Evolutionary conservation across 805 yeast genomes (phyloP).

Genomic region (Metschnikowia rubicola): DNA sequence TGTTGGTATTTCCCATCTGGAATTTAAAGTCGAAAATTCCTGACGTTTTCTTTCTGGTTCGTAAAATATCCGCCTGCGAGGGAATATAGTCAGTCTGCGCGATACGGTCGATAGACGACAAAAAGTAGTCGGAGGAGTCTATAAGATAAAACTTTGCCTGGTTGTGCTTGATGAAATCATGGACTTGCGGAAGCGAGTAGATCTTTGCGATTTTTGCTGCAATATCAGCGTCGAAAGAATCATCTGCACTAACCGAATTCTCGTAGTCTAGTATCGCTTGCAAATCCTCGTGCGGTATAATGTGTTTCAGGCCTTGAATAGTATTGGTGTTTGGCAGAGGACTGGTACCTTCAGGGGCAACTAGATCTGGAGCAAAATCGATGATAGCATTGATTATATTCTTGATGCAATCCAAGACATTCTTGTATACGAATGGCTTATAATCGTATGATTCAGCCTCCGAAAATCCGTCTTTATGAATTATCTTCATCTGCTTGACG

Average conservation of each 20-base stretch:
- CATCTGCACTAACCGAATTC: slow-evolving; percentile 51
- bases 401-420: slow-evolving; percentile 72
- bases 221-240: slow-evolving; percentile 47
- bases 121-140: slow-evolving; percentile 81
- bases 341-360: slow-evolving; percentile 17
- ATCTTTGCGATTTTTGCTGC: slow-evolving; percentile 49
- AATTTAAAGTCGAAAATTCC: slow-evolving; percentile 85
- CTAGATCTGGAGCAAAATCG: slow-evolving; percentile 45
- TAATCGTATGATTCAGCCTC: slow-evolving; percentile 70
- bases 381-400: slow-evolving; percentile 64
- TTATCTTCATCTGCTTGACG: slow-evolving; percentile 75
- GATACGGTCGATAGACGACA: slow-evolving; percentile 63
- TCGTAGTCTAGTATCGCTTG: slow-evolving; percentile 45
- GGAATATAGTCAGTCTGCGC: slow-evolving; percentile 63
- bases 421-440: slow-evolving; percentile 74
- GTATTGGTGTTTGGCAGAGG: neutral
- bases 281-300: slow-evolving; percentile 29
- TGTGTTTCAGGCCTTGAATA: neutral
- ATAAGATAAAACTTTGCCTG: slow-evolving; percentile 73
- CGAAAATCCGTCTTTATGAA: slow-evolving; percentile 69
- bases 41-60: slow-evolving; percentile 88
- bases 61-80: slow-evolving; percentile 68
- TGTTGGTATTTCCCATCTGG: slow-evolving; percentile 57
- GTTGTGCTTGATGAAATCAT: slow-evolving; percentile 52
- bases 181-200: slow-evolving; percentile 58